Evolutionary conservation across 2,329 filamentous ascomycete genomes (phyloP).

Genomic region (Zarea fungicola): DNA sequence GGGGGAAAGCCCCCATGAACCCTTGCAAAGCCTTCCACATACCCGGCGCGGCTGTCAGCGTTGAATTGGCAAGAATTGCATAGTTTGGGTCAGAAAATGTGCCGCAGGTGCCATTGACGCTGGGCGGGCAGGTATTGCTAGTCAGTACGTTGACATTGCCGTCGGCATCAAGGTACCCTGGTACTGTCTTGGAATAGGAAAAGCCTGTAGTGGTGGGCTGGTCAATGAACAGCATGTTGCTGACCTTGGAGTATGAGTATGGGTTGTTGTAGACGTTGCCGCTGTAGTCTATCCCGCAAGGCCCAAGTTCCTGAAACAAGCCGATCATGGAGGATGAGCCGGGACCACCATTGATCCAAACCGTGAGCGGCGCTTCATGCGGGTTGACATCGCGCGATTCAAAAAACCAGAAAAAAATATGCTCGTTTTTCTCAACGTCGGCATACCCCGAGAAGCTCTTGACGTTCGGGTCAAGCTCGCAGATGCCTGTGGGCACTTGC

Average conservation of each 20-base stretch:
- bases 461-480: constrained; percentile 6
- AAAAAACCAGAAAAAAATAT: constrained; percentile 37
- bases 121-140: not conserved
- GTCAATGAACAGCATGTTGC: constrained; percentile 44
- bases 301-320: constrained; percentile 50
- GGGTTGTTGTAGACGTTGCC: constrained; percentile 24
- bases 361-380: constrained; percentile 32
- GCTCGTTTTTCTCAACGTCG: constrained; percentile 34
- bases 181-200: constrained; percentile 55
- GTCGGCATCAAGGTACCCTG: constrained; percentile 45
- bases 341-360: constrained; percentile 59
- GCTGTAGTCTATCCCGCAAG: constrained; percentile 30
- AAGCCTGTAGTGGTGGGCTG: constrained; percentile 61
- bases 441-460: constrained; percentile 12
- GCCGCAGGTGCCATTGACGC: not conserved
- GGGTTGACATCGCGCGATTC: constrained; percentile 25
- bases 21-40: constrained; percentile 57
- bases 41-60: constrained; percentile 44
- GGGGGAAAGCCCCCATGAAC: constrained; percentile 48
- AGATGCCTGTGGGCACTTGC: constrained; percentile 3
- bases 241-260: constrained; percentile 39
- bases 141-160: not conserved
- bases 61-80: constrained; percentile 42
- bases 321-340: constrained; percentile 55
- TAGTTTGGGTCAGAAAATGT: not conserved